Percentiles rank a stretch among this genome's conserved stretches.
Conservation (phyloP, 176 grass and related monocot species). For the Oryza brachyantha region DNA sequence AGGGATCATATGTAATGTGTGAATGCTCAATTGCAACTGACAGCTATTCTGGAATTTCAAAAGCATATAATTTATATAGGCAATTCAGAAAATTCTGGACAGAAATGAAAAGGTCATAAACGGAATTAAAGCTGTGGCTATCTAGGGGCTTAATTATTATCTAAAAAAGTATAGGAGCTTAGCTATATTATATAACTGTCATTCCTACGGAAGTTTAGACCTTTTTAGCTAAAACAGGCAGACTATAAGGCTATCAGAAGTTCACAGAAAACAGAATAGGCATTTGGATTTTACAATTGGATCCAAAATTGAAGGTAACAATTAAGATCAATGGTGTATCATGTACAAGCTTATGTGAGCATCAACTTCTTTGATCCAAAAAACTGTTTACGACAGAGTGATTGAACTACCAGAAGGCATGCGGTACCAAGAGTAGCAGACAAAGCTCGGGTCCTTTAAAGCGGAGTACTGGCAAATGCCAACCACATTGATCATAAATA, state of each 20-base stretch:
- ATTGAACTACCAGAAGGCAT: slow-evolving; percentile 6
- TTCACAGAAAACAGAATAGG: not conserved
- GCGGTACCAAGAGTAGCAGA: not conserved
- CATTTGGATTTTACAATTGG: slow-evolving; percentile 8
- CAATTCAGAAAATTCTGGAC: not conserved
- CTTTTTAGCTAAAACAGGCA: not conserved
- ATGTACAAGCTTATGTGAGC: not conserved
- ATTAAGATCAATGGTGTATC: not conserved
- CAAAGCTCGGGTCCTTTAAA: not conserved
- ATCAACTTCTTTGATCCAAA: not conserved
- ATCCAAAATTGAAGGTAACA: not conserved
- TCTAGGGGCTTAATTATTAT: not conserved
- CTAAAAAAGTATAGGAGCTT: too few species aligned
- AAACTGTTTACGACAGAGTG: not conserved
- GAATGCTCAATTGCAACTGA: not conserved
- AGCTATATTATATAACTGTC: not conserved
- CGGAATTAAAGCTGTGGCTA: not conserved
- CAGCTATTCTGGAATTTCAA: not conserved
- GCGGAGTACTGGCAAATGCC: not conserved
- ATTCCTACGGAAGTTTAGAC: not conserved
- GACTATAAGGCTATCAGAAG: not conserved
- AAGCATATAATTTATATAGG: not conserved
- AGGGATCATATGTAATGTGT: slow-evolving; percentile 6
- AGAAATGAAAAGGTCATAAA: not conserved
- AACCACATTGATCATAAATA: slow-evolving; percentile 24